phyloP scores from a whole-genome alignment of 2,329 filamentous ascomycete species.

The Aphanoascus verrucosus region DNA sequence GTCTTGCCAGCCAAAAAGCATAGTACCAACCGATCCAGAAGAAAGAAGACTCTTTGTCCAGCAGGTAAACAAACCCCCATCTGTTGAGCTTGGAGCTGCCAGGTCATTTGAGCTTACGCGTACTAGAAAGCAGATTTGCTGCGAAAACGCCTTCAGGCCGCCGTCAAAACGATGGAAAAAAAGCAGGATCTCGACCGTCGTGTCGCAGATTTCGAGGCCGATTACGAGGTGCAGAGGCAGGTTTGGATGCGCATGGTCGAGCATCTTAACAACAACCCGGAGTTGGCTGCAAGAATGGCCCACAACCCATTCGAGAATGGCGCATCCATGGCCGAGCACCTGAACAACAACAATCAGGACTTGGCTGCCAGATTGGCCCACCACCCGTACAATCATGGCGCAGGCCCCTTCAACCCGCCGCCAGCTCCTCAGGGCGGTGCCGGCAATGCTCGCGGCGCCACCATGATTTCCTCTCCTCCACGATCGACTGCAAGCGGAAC shows the following conservation, averaged over 20 bases:
- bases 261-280: slow-evolving; percentile 4
- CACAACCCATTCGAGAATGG: background rate
- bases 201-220: slow-evolving; percentile 32
- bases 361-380: background rate
- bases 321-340: slow-evolving; percentile 6
- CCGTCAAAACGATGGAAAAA: slow-evolving; percentile 31
- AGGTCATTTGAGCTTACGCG: slow-evolving; percentile 8
- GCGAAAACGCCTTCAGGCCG: slow-evolving; percentile 30
- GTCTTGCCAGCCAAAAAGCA: slow-evolving; percentile 13
- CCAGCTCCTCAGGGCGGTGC: slow-evolving; percentile 8
- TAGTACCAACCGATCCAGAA: slow-evolving; percentile 27
- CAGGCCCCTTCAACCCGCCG: slow-evolving; percentile 8
- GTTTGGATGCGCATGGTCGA: background rate
- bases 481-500: slow-evolving; percentile 14
- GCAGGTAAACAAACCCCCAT: slow-evolving; percentile 23
- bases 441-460: slow-evolving; percentile 5
- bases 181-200: slow-evolving; percentile 31
- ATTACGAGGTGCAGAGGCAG: slow-evolving; percentile 1
- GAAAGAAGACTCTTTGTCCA: slow-evolving; percentile 33
- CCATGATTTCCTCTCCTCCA: slow-evolving; percentile 18
- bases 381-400: background rate
- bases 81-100: background rate
- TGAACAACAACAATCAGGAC: background rate
- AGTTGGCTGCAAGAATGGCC: background rate
- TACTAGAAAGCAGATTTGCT: slow-evolving; percentile 34